phyloP scores from a whole-genome alignment of 176 grass and related monocot genomes.

The Aegilops bicornis region DNA sequence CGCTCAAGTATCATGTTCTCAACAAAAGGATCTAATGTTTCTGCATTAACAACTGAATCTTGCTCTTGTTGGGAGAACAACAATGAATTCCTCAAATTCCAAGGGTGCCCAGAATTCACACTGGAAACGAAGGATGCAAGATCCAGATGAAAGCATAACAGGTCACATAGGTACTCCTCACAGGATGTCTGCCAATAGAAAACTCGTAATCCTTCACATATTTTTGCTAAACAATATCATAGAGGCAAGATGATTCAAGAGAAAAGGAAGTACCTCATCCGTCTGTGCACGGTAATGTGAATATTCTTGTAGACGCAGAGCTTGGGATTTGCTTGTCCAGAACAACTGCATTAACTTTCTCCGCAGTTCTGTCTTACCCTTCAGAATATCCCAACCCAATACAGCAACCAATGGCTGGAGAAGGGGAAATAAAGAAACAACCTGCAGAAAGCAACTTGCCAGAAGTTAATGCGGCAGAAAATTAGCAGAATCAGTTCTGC shows the following conservation, averaged over 20 bases:
- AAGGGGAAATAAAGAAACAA: conserved; percentile 83
- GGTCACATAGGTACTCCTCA: conserved; percentile 86
- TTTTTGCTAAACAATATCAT: background rate
- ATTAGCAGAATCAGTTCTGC: conserved; percentile 28
- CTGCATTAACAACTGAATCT: conserved; percentile 45
- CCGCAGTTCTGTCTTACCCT: conserved; percentile 73
- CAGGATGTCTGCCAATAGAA: conserved; percentile 68
- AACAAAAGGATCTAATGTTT: conserved; percentile 81
- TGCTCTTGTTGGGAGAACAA: conserved; percentile 69
- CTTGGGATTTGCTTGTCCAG: conserved; percentile 96
- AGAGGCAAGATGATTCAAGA: conserved; percentile 23
- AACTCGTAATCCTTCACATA: conserved; percentile 28
- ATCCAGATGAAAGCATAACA: conserved; percentile 95
- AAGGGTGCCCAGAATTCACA: conserved; percentile 73
- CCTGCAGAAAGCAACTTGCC: conserved; percentile 48
- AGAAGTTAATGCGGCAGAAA: conserved; percentile 22
- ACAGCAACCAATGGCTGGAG: conserved; percentile 91
- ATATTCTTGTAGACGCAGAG: conserved; percentile 74
- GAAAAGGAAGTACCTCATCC: conserved; percentile 57
- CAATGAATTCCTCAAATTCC: conserved; percentile 72
- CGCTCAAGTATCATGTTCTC: conserved; percentile 96
- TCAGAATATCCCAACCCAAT: conserved; percentile 93
- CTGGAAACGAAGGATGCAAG: conserved; percentile 81
- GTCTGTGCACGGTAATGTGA: conserved; percentile 59
- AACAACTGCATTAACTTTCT: conserved; percentile 83